phyloP scores from a whole-genome alignment of 2,329 filamentous ascomycete genomes.

The Plenodomus tracheiphilus region DNA sequence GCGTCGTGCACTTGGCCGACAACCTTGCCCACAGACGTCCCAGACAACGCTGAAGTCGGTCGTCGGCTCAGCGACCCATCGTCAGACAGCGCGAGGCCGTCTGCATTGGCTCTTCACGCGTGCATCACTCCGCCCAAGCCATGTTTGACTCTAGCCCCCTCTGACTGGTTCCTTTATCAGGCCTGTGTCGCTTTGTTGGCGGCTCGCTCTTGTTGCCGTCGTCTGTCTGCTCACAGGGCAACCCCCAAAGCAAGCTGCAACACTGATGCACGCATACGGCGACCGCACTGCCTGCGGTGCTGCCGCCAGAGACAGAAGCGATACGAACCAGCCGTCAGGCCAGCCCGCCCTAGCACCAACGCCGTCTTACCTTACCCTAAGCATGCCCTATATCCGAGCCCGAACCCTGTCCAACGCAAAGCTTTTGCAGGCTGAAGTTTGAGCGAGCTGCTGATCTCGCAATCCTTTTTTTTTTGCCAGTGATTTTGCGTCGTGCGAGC shows the following conservation, averaged over 20 bases:
- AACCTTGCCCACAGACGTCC: conserved; percentile 8
- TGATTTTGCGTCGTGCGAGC: conserved; percentile 32
- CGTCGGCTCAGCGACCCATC: conserved; percentile 22
- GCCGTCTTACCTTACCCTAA: conserved; percentile 41
- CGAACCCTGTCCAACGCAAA: conserved; percentile 41
- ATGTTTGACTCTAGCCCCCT: conserved; percentile 29
- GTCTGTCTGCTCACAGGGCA: conserved; percentile 15
- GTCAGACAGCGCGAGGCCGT: conserved; percentile 25
- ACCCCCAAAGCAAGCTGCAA: conserved; percentile 13
- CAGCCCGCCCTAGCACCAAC: conserved; percentile 24
- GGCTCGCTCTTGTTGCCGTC: conserved; percentile 7
- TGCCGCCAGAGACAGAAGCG: conserved; percentile 30
- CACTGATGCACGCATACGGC: conserved; percentile 19
- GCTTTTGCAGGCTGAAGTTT: conserved; percentile 39
- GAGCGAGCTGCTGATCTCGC: conserved; percentile 38
- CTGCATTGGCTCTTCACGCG: conserved; percentile 30
- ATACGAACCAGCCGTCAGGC: conserved; percentile 35
- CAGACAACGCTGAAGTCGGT: conserved; percentile 15
- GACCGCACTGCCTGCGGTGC: conserved; percentile 26
- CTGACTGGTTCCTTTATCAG: conserved; percentile 10
- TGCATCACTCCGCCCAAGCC: conserved; percentile 34
- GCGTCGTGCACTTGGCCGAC: conserved; percentile 18
- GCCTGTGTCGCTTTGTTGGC: conserved; percentile 2
- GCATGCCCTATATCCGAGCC: conserved; percentile 39
- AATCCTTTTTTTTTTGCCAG: conserved; percentile 37